phyloP scores from a whole-genome alignment of 2,329 filamentous ascomycete genomes.

The Fonsecaea nubica region DNA sequence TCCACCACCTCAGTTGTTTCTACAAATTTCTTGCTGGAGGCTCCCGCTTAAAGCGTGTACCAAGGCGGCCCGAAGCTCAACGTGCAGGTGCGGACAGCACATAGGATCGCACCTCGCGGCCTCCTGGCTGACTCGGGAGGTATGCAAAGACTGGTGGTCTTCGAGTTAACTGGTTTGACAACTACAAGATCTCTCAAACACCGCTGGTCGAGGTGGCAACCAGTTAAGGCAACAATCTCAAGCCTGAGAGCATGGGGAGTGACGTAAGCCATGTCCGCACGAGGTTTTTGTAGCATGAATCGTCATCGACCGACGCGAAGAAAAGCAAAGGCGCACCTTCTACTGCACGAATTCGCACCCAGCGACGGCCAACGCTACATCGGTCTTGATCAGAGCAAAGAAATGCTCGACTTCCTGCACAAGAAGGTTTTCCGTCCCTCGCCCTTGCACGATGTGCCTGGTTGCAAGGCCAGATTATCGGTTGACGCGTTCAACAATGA shows the following conservation, averaged over 20 bases:
- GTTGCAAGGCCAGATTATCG: not conserved
- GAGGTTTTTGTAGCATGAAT: constrained; percentile 66
- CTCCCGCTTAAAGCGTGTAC: not conserved
- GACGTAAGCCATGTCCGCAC: constrained; percentile 71
- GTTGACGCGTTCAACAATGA: constrained; percentile 35
- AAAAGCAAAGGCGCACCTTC: constrained; percentile 42
- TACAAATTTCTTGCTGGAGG: not conserved
- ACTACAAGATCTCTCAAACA: constrained; percentile 46
- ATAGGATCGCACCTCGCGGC: not conserved
- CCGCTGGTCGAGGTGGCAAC: constrained; percentile 65
- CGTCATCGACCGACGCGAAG: constrained; percentile 50
- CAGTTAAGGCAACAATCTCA: constrained; percentile 50
- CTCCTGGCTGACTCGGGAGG: not conserved
- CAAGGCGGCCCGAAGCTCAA: not conserved
- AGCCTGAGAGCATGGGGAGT: constrained; percentile 42
- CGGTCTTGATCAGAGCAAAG: constrained; percentile 60
- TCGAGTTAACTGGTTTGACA: constrained; percentile 28
- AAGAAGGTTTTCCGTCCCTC: constrained; percentile 47
- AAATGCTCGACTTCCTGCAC: constrained; percentile 69
- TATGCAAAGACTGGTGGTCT: not conserved
- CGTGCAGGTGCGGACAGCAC: not conserved
- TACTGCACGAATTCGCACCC: constrained; percentile 17
- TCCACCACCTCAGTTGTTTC: not conserved
- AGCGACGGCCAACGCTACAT: constrained; percentile 49
- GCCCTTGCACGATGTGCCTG: not conserved